Conservation (phyloP, 805 yeast genomes). For the Nakazawaea laoshanensis region DNA sequence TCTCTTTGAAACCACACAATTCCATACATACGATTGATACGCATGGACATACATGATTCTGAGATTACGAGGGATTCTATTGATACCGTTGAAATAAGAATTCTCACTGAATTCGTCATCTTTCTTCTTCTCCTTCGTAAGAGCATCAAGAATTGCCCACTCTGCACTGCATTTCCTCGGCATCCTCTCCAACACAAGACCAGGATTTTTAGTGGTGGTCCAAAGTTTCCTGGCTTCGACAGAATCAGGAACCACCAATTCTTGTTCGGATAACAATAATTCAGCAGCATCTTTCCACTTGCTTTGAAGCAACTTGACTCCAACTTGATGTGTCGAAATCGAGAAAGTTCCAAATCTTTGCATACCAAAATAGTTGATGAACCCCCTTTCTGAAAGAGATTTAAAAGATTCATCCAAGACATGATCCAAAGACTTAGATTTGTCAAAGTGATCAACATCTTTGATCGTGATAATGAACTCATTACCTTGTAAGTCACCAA, state of each 20-base stretch:
- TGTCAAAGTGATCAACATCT: conserved; percentile 42
- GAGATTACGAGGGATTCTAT: conserved; percentile 86
- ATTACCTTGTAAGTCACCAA: conserved; percentile 86
- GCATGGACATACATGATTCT: conserved; percentile 96
- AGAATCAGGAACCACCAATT: conserved; percentile 74
- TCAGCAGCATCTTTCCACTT: conserved; percentile 80
- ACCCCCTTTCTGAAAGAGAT: conserved; percentile 61
- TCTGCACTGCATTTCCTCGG: conserved; percentile 90
- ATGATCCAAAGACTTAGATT: conserved; percentile 28
- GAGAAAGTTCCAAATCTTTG: conserved; percentile 97
- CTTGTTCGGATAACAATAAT: conserved; percentile 78
- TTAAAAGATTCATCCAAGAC: conserved; percentile 44
- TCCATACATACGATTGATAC: conserved; percentile 95
- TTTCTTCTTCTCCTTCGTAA: conserved; percentile 42
- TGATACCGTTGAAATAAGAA: conserved; percentile 70
- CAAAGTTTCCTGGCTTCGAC: conserved; percentile 76
- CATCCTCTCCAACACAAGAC: conserved; percentile 60
- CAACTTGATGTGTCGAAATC: conserved; percentile 82
- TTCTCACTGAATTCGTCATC: conserved; percentile 36
- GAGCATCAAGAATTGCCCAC: conserved; percentile 52
- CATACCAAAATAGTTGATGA: conserved; percentile 95
- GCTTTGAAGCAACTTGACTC: conserved; percentile 58
- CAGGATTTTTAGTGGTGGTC: conserved; percentile 65
- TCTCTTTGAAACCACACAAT: conserved; percentile 71
- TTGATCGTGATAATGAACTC: conserved; percentile 82